Evolutionary conservation across 768 basidiomycete species (phyloP), one percentile per base, ranked within the genome.

Genomic region (Trametes coccinea): DNA sequence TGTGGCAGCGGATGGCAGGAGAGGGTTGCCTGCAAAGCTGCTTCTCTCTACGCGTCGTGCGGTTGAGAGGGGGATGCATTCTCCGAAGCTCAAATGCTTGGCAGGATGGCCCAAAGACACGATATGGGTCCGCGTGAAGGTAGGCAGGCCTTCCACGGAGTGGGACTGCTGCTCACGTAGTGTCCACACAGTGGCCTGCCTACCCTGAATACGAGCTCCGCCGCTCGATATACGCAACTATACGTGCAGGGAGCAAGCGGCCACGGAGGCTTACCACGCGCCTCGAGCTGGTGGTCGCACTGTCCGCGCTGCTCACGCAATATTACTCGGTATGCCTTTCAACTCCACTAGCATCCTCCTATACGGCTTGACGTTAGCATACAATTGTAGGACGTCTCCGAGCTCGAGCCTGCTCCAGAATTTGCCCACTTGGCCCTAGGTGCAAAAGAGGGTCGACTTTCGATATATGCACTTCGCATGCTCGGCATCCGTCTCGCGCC

Each of bases 391-490:
- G 61, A 62, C 5, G 61, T 57, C 39, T 48, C 16, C 31, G 7
- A 16, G 11, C 56, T 62, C 44, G 61, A 62, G 44, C 61, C 61
- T 1, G 44, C 37, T 0, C 56, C 56, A 2, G 61, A 29, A 4
- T 62, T 53, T 22, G 37, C 44, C 10, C 61, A 62, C 45, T 56
- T 62, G 22, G 61, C 61, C 9, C 52, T 62, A 16, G 61, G 61
- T 5, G 29, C 51, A 1, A 52, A 17, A 5, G 56, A 62, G 46
- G 61, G 61, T 2, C 56, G 56, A 22, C 53, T 59, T 43, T 54
- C 61, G 2, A 56, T 62, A 39, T 62, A 57, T 31, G 61, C 33
- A n/a, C 56, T 62, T 1, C 61, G 56, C 45, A 53, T 62, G 56
- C 47, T 58, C n/a, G 51, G 56, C 46, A 45, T 62, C 51, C 61